A percentile compares a stretch with the other conserved stretches of the same genome.
These are phyloP conservation scores for Claviceps purpurea DNA, from an alignment of 2,329 filamentous ascomycete species.

Conservation along the genomic window DNA sequence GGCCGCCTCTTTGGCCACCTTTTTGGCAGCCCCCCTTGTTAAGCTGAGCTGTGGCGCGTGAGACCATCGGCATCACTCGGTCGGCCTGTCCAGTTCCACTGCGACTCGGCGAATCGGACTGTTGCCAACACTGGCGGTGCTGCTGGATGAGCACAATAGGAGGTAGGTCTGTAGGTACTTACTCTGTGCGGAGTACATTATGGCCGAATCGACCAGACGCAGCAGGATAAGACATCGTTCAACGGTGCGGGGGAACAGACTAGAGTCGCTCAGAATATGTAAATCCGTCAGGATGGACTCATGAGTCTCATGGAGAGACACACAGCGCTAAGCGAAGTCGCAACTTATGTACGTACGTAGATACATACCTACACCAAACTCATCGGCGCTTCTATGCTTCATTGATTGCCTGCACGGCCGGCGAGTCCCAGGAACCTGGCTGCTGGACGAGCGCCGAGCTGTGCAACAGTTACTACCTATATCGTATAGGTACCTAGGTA, in stretches of 20 bases:
- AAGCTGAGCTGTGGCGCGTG: neutral
- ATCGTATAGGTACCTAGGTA: too few species aligned
- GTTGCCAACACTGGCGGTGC: neutral
- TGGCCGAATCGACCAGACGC: neutral
- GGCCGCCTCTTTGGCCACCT: neutral
- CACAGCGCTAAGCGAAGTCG: neutral
- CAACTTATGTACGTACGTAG: neutral
- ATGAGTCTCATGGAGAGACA: neutral
- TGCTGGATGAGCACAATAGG: neutral
- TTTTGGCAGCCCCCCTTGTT: neutral
- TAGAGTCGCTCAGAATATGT: neutral
- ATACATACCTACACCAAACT: neutral
- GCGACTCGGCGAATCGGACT: neutral
- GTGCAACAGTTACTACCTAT: neutral
- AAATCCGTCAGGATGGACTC: too few species aligned
- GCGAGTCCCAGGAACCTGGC: slow-evolving; percentile 5
- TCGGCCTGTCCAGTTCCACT: neutral
- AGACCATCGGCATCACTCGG: slow-evolving; percentile 1
- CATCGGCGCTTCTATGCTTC: neutral
- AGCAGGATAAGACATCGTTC: neutral
- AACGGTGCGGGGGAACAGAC: slow-evolving; percentile 2
- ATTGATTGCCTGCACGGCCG: neutral
- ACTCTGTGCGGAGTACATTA: neutral
- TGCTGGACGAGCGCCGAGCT: slow-evolving; percentile 1
- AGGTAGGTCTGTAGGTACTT: too few species aligned